These are phyloP conservation scores for Paracamarosporium sp. DNA, from an alignment of 2,329 filamentous ascomycete species.

Conservation along the genomic window DNA sequence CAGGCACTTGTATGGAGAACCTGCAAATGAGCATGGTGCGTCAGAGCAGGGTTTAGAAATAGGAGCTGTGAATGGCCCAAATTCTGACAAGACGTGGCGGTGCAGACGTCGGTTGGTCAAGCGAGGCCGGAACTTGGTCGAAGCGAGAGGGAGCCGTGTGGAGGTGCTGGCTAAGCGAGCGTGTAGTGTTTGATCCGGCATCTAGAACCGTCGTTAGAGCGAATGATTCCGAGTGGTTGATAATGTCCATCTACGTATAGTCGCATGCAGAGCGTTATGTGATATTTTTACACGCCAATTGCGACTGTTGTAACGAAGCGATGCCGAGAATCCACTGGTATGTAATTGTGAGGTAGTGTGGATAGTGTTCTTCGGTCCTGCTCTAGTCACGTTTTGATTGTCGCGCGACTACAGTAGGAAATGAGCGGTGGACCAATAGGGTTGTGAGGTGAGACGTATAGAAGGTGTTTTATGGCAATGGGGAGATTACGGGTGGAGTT, in stretches of 20 bases:
- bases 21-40: neutral
- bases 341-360: neutral
- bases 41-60: neutral
- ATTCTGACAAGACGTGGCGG: neutral
- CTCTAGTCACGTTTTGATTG: neutral
- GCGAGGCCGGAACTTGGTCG: neutral
- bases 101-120: neutral
- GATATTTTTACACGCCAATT: neutral
- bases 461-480: neutral
- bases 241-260: neutral
- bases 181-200: neutral
- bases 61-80: neutral
- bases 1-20: conserved; percentile 8
- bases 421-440: neutral
- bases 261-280: neutral
- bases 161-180: neutral
- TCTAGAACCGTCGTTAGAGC: neutral
- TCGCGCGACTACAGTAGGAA: neutral
- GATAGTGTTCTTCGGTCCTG: neutral
- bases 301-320: neutral
- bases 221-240: neutral
- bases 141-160: neutral
- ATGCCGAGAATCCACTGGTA: neutral
- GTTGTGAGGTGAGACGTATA: neutral
- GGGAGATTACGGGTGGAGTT: neutral